These are phyloP conservation scores for Xylaria sp. DNA, from an alignment of 2,329 filamentous ascomycete genomes.

Conservation along the genomic window DNA sequence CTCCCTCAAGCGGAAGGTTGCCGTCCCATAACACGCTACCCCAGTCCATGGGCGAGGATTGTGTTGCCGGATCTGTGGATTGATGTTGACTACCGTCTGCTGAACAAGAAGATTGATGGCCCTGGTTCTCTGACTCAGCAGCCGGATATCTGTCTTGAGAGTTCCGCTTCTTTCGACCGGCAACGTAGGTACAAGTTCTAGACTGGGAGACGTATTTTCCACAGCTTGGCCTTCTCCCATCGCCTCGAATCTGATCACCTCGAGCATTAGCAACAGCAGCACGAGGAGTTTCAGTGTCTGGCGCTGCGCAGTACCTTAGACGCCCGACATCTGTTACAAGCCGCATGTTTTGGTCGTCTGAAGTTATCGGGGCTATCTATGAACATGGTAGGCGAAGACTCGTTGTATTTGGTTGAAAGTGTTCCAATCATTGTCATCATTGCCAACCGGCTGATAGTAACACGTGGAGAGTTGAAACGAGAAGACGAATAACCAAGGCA, in stretches of 20 bases:
- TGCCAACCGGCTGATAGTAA: neutral
- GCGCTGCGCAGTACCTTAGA: neutral
- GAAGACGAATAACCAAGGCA: neutral
- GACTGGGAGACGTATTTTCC: neutral
- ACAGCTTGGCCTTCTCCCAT: neutral
- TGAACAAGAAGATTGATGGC: neutral
- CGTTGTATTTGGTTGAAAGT: neutral
- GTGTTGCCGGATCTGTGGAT: neutral
- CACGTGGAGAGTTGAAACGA: neutral
- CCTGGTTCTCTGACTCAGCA: neutral
- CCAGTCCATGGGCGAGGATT: neutral
- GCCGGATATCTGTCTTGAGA: neutral
- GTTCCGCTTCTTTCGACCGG: neutral
- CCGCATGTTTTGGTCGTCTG: neutral
- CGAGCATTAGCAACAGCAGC: neutral
- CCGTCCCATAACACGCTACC: neutral
- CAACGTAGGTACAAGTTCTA: neutral
- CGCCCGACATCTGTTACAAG: neutral
- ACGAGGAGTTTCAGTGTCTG: neutral
- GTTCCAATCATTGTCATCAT: neutral
- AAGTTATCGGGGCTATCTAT: neutral
- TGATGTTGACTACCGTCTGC: neutral
- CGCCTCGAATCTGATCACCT: neutral
- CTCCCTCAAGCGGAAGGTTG: neutral
- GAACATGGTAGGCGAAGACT: neutral